phyloP scores from a whole-genome alignment of 148 eudicot species.

The Persicaria tinctoria region DNA sequence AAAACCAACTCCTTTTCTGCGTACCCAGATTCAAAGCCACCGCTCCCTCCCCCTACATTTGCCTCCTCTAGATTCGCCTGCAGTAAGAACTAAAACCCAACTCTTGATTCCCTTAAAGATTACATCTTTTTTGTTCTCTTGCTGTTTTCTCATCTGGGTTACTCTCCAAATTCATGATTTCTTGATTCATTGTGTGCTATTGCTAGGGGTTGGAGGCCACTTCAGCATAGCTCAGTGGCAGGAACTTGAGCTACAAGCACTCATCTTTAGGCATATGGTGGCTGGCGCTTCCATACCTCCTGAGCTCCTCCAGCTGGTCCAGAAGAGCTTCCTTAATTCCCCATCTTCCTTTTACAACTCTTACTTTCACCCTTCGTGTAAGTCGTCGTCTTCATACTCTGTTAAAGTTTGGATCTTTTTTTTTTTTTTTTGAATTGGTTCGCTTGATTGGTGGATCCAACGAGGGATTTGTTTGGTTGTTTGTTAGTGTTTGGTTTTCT shows the following conservation, averaged over 20 bases:
- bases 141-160: neutral
- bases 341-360: slow-evolving; percentile 31
- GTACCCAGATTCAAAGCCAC: neutral
- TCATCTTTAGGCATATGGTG: slow-evolving; percentile 69
- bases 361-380: slow-evolving; percentile 49
- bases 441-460: too few relatives aligned
- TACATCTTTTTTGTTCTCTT: neutral
- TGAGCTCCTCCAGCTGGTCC: slow-evolving; percentile 62
- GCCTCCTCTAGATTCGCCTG: neutral
- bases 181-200: too few relatives aligned
- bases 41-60: neutral
- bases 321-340: slow-evolving; percentile 43
- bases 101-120: too few relatives aligned
- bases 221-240: slow-evolving; percentile 89
- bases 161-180: too few relatives aligned
- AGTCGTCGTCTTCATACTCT: slow-evolving; percentile 9
- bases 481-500: too few relatives aligned
- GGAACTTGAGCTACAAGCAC: slow-evolving; percentile 81
- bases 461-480: too few relatives aligned
- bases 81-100: neutral
- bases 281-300: slow-evolving; percentile 70
- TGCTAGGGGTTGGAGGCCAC: slow-evolving; percentile 30
- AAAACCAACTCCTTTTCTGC: neutral
- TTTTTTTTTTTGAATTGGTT: neutral
- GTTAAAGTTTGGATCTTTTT: neutral